Evolutionary conservation across 257 asterid genomes (phyloP).

Genomic region (Thymus mandschuricus): DNA sequence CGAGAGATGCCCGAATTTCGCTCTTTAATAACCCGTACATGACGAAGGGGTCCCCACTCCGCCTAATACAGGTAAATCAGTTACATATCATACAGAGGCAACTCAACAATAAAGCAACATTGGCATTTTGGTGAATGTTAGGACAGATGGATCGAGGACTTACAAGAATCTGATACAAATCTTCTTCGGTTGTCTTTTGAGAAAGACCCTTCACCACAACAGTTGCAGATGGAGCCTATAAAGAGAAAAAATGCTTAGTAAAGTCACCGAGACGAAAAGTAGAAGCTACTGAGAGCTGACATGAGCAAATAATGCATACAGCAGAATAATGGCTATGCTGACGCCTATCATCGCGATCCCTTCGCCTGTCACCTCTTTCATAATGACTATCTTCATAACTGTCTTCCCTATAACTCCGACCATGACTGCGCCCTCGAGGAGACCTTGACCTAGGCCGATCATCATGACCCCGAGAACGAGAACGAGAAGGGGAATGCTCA

Average conservation of each 20-base stretch:
- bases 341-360: constrained; percentile 80
- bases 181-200: constrained; percentile 94
- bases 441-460: constrained; percentile 86
- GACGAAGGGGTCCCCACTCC: constrained; percentile 99
- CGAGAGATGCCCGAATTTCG: constrained; percentile 92
- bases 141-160: constrained; percentile 27
- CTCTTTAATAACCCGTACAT: constrained; percentile 96
- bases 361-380: constrained; percentile 76
- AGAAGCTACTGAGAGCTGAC: constrained; percentile 21
- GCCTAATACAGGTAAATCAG: constrained; percentile 52
- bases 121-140: constrained; percentile 20
- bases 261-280: constrained; percentile 14
- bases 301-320: constrained; percentile 45
- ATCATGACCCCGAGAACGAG: constrained; percentile 77
- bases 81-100: constrained; percentile 16
- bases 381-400: constrained; percentile 77
- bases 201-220: constrained; percentile 98
- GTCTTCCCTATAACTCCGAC: constrained; percentile 84
- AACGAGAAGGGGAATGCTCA: constrained; percentile 64
- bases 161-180: constrained; percentile 93
- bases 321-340: constrained; percentile 65
- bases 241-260: constrained; percentile 31
- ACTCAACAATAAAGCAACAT: constrained; percentile 9
- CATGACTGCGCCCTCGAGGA: constrained; percentile 81
- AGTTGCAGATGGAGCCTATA: constrained; percentile 93